Evolutionary conservation across 306 rosid species (phyloP), one percentile per base, ranked within the genome.

Genomic region (Acacia acuminata): DNA sequence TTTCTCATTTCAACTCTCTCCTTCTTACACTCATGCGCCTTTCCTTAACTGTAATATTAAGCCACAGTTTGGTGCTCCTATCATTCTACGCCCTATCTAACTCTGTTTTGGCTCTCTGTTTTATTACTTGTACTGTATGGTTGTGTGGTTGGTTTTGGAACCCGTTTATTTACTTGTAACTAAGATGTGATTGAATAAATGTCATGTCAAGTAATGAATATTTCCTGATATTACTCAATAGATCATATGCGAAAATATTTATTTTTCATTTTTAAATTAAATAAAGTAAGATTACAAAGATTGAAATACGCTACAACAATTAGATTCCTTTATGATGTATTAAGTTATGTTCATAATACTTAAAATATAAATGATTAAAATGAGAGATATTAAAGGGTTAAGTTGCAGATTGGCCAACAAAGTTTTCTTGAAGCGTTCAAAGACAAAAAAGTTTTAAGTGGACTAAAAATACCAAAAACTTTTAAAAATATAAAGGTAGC

Each of bases 1-100:
- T 69, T 90, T 90, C 77, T 80, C 82, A 1, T 88, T 90, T 71
- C 71, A 88, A 70, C 90, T 90, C 17, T 61, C 67, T 16, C 67
- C 67, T 12, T 61, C 67, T 24, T 61, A 61, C 36, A 11, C 67
- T 12, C 67, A 61, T 61, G 67, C 67, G 17, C 67, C 67, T 61
- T 12, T 12, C 36, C 67, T 61, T 61, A 24, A 10, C 17, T 24
- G 34, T 61, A 61, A 24, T 25, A 25, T 61, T 25, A 61, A 12
- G 67, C 67, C 67, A 24, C 67, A 61, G 36, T 25, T 9, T 61
- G 67, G 36, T 61, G 67, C 67, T 61, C 36, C 67, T 24, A 61
- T 61, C 27, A 61, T 24, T 61, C 67, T 61, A 61, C 36, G 36
- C 36, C 36, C 30, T 24, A 11, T 61, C 14, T 58, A 22, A 58